Evolutionary conservation across 2,329 filamentous ascomycete species (phyloP).

Genomic region (Pestalotiopsis sp.): DNA sequence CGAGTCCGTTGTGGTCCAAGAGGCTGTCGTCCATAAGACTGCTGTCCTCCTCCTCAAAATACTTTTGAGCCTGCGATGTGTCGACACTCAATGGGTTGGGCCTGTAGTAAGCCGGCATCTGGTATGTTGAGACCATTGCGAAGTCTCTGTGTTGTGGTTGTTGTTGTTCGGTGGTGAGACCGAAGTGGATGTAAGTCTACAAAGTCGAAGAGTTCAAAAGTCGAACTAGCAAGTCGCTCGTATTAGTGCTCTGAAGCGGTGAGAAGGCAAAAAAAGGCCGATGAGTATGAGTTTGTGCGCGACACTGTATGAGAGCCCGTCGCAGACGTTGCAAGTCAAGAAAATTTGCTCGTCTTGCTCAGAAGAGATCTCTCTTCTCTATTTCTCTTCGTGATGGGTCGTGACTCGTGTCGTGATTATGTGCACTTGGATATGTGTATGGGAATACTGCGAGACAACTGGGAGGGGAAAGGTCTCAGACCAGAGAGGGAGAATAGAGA

Average conservation of each 20-base stretch:
- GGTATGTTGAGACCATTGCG: conserved; percentile 55
- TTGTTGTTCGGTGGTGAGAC: conserved; percentile 7
- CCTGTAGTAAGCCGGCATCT: conserved; percentile 56
- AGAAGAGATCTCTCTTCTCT: not conserved
- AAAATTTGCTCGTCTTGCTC: not conserved
- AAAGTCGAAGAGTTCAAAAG: conserved; percentile 5
- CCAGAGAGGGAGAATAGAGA: not conserved
- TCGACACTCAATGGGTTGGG: conserved; percentile 54
- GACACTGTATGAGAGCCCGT: not conserved
- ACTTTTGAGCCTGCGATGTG: conserved; percentile 56
- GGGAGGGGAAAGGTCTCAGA: conserved; percentile 14
- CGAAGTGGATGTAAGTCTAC: conserved; percentile 10
- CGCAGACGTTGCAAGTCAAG: not conserved
- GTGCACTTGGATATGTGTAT: not conserved
- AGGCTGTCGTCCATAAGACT: conserved; percentile 64
- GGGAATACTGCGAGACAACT: conserved; percentile 12
- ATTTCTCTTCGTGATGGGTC: not conserved
- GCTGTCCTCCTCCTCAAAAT: conserved; percentile 64
- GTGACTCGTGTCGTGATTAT: conserved; percentile 9
- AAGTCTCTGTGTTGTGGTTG: conserved; percentile 20
- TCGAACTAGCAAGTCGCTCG: conserved; percentile 8
- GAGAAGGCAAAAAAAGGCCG: not conserved
- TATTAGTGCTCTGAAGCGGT: conserved; percentile 14
- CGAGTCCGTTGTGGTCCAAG: conserved; percentile 60
- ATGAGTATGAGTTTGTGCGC: not conserved